Evolutionary conservation across 2,329 filamentous ascomycete species (phyloP).

Genomic region (Colletotrichum cereale): DNA sequence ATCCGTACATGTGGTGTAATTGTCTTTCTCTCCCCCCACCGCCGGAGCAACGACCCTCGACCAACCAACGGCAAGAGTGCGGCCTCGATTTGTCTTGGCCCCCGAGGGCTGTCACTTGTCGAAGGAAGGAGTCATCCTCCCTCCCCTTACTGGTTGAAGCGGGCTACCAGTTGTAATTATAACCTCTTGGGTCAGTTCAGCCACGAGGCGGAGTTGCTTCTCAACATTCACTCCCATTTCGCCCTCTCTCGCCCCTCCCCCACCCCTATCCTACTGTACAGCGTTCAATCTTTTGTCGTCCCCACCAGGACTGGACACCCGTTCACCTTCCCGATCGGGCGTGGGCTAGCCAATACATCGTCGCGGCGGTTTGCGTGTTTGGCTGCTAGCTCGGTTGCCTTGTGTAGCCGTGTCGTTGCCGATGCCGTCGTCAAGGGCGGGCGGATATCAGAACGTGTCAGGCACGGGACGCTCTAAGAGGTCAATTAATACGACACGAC

Average conservation of each 20-base stretch:
- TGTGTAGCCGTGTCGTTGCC: conserved; percentile 4
- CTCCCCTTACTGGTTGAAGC: neutral
- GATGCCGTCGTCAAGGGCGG: neutral
- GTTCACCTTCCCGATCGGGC: conserved; percentile 38
- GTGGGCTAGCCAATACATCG: conserved; percentile 16
- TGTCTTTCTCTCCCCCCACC: conserved; percentile 15
- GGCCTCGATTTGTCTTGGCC: neutral
- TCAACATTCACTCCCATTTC: conserved; percentile 3
- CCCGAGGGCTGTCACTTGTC: neutral
- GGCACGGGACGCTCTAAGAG: conserved; percentile 40
- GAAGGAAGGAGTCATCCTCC: conserved; percentile 17
- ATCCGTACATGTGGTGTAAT: neutral
- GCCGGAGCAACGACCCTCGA: conserved; percentile 2
- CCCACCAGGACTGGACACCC: conserved; percentile 30
- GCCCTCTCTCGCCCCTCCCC: neutral
- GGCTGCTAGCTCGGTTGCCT: neutral
- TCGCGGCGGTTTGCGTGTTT: neutral
- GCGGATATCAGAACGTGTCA: conserved; percentile 39
- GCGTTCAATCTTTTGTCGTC: conserved; percentile 1
- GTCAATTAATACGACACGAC: conserved; percentile 40
- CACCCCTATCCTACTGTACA: neutral
- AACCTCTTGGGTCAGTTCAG: neutral
- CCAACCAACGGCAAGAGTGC: conserved; percentile 32
- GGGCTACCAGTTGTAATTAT: neutral
- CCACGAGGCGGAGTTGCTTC: conserved; percentile 9